Conservation (phyloP, 495 filamentous ascomycete genomes). For the Sphaerosporella brunnea region DNA sequence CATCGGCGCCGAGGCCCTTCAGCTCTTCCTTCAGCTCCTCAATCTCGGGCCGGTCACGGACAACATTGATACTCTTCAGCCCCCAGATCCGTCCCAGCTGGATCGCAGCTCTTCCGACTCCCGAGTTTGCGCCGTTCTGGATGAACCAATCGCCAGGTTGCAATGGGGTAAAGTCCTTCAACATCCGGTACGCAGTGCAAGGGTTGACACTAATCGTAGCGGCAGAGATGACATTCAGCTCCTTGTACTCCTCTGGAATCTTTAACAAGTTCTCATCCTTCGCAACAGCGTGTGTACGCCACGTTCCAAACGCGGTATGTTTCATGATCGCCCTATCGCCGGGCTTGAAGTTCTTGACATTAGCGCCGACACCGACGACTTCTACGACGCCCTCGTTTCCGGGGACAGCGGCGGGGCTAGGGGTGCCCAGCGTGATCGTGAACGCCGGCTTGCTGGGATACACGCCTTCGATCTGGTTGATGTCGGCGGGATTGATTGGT, state of each 20-base stretch:
- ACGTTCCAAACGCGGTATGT: constrained; percentile 64
- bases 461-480: constrained; percentile 92
- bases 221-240: constrained; percentile 52
- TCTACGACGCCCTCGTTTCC: constrained; percentile 92
- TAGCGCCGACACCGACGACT: constrained; percentile 46
- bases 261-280: constrained; percentile 42
- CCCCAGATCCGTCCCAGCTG: constrained; percentile 75
- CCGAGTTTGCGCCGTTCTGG: constrained; percentile 90
- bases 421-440: constrained; percentile 52
- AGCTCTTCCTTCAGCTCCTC: constrained; percentile 57
- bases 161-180: constrained; percentile 58
- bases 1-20: constrained; percentile 50
- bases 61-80: constrained; percentile 66
- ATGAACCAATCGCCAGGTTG: constrained; percentile 71
- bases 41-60: constrained; percentile 46
- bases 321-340: constrained; percentile 92
- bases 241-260: constrained; percentile 37
- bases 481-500: constrained; percentile 91
- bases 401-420: constrained; percentile 50
- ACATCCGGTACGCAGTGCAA: constrained; percentile 80
- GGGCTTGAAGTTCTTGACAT: constrained; percentile 32
- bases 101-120: constrained; percentile 74
- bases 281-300: constrained; percentile 75
- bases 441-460: constrained; percentile 74
- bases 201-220: constrained; percentile 83